Evolutionary conservation across 1,284 basidiomycete species (phyloP).

Genomic region (Marasmius sp.): DNA sequence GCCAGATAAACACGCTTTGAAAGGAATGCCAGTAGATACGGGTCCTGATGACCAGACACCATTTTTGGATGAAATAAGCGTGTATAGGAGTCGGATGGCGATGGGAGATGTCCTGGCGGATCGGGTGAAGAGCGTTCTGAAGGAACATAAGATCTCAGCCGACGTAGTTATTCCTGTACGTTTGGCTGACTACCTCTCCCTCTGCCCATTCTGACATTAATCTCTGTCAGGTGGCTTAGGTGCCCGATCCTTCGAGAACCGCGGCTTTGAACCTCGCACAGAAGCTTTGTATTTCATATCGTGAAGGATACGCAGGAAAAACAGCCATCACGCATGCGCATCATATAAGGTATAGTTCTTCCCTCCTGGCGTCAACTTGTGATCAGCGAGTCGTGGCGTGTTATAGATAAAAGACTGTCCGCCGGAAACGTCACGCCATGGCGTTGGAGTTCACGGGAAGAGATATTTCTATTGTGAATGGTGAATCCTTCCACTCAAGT

Average conservation of each 20-base stretch:
- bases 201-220: background rate
- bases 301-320: slow-evolving; percentile 97
- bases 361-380: background rate
- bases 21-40: too few species aligned
- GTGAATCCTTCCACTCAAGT: slow-evolving; percentile 37
- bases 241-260: slow-evolving; percentile 96
- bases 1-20: too few species aligned
- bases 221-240: slow-evolving; percentile 36
- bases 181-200: slow-evolving; percentile 1
- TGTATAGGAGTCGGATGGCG: slow-evolving; percentile 97
- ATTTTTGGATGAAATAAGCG: slow-evolving; percentile 96
- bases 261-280: slow-evolving; percentile 96
- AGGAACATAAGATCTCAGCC: slow-evolving; percentile 67
- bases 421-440: slow-evolving; percentile 98
- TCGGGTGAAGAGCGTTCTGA: slow-evolving; percentile 78
- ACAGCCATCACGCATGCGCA: slow-evolving; percentile 99
- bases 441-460: slow-evolving; percentile 94
- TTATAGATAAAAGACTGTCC: slow-evolving; percentile 87
- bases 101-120: slow-evolving; percentile 97
- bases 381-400: background rate
- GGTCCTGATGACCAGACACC: too few species aligned
- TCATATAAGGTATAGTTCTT: slow-evolving; percentile 68
- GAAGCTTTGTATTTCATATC: slow-evolving; percentile 86
- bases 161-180: slow-evolving; percentile 96
- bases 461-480: slow-evolving; percentile 95